These are phyloP conservation scores for Withania somnifera DNA, from an alignment of 305 asterid genomes.

Conservation along the genomic window DNA sequence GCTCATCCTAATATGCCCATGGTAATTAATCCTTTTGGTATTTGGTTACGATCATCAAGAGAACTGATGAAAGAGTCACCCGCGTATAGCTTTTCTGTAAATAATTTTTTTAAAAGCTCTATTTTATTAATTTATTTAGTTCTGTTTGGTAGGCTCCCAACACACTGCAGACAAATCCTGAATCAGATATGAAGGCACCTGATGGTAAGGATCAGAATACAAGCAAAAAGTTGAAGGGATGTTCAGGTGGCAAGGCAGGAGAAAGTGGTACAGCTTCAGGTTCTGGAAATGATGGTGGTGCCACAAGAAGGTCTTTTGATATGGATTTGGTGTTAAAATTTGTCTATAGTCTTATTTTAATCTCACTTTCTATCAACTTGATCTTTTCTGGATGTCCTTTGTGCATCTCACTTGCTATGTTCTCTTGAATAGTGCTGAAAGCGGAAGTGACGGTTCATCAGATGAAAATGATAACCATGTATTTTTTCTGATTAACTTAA, in stretches of 20 bases:
- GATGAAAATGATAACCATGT: conserved; percentile 70
- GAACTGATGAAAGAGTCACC: neutral
- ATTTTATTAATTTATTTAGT: neutral
- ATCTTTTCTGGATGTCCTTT: neutral
- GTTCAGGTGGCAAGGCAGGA: conserved; percentile 44
- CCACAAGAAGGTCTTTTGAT: conserved; percentile 57
- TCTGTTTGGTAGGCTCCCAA: conserved; percentile 35
- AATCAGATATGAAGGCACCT: conserved; percentile 40
- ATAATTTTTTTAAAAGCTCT: neutral
- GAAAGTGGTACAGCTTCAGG: conserved; percentile 74
- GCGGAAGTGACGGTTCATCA: conserved; percentile 87
- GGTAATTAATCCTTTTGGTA: conserved; percentile 33
- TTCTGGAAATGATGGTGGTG: conserved; percentile 85
- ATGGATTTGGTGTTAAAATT: neutral
- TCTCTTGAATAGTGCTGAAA: conserved; percentile 60
- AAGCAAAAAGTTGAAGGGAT: conserved; percentile 44
- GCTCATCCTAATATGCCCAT: conserved; percentile 68
- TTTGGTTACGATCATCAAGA: neutral
- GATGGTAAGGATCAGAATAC: conserved; percentile 52
- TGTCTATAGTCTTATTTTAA: neutral
- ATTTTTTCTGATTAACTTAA: conserved; percentile 2
- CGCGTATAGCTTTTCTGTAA: neutral
- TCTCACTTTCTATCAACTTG: neutral
- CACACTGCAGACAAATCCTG: conserved; percentile 40
- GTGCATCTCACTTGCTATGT: conserved; percentile 1